Evolutionary conservation across 2,329 filamentous ascomycete species (phyloP), one percentile per base, ranked within the genome.

Genomic region (Botrytis cinerea): DNA sequence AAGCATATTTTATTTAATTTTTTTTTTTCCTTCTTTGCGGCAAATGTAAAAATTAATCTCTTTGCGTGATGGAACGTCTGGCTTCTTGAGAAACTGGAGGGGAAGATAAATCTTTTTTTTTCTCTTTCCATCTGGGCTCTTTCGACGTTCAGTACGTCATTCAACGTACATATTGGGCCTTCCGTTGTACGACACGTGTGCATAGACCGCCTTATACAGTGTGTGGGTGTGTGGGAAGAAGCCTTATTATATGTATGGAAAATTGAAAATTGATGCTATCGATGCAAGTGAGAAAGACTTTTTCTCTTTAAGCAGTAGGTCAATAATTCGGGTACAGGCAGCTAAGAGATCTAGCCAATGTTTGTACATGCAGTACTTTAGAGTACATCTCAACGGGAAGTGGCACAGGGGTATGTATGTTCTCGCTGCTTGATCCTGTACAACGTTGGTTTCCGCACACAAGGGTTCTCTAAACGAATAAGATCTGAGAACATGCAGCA

Each of bases 141-240:
- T 25, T 43, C 16, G 64, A 68, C 48, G n/a, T 68, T 32, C 35
- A 7, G 54, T 70, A 61, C 57, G 68, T 70, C 68, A 70, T 70
- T 46, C 57, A 66, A 68, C 70, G 68, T 72, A 68, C 51, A 72
- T 72, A 72, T 72, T 72, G 61, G 38, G 38, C 70, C 70, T 68
- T 67, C 62, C 46, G 62, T 67, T 68, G 70, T 72, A 72, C 70
- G 70, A 72, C 62, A 72, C 62, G 70, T 72, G 70, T 72, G 70
- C 70, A 72, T 67, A 38, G 61, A 67, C 70, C 48, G 70, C 70
- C 70, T 57, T 64, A 45, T 66, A 71, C 18, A 54, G 22, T 20
- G 32, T 71, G 40, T 67, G 46, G 70, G 22, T 20, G 32, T 71
- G 40, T 67, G 46, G 70, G 46, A 66, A 43, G 43, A 46, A 71